Evolutionary conservation across 73 alveolate genomes (phyloP).

Genomic region (Paraurostyla sp.): DNA sequence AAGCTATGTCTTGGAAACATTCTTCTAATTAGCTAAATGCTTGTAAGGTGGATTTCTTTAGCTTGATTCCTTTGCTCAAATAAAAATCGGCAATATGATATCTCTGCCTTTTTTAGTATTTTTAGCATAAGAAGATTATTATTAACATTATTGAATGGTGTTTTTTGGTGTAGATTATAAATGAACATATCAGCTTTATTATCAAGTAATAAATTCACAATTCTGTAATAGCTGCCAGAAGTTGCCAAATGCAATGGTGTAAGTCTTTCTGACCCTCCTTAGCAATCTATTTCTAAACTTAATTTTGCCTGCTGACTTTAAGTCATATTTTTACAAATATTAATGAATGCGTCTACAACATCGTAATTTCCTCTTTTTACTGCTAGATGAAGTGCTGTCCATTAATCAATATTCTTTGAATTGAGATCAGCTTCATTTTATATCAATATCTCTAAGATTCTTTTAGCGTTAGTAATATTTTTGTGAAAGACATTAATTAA

Average conservation of each 20-base stretch:
- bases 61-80: neutral
- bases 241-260: slow-evolving; percentile 39
- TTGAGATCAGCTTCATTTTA: slow-evolving; percentile 7
- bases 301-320: neutral
- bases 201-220: slow-evolving; percentile 8
- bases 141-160: neutral
- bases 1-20: neutral
- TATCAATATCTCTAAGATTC: neutral
- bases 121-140: slow-evolving; percentile 34
- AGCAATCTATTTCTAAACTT: neutral
- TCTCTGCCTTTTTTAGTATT: slow-evolving; percentile 33
- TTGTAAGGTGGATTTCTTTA: neutral
- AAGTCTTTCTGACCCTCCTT: slow-evolving; percentile 19
- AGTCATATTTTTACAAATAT: neutral
- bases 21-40: neutral
- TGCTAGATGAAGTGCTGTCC: slow-evolving; percentile 37
- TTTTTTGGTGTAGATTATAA: neutral
- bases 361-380: slow-evolving; percentile 28
- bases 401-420: neutral
- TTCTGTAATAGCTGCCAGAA: slow-evolving; percentile 43
- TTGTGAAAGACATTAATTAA: neutral
- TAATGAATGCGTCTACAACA: neutral
- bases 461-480: neutral
- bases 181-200: slow-evolving; percentile 3
- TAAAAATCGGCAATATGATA: neutral